Percentiles rank a stretch among this genome's conserved stretches.
These are phyloP conservation scores for Taphrina confusa DNA, from an alignment of 1,139 yeast genomes.

Conservation along the genomic window DNA sequence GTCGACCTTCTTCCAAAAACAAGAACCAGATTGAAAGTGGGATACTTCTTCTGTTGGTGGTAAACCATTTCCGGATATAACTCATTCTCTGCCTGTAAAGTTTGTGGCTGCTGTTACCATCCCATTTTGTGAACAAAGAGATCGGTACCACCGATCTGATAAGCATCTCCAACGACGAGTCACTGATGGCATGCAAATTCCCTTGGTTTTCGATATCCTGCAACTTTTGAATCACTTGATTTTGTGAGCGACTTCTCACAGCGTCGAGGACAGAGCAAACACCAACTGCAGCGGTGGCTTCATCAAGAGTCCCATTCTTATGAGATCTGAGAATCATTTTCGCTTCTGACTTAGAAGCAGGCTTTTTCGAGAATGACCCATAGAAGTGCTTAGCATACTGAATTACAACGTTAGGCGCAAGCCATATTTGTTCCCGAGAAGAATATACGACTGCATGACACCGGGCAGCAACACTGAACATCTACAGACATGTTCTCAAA, in stretches of 20 bases:
- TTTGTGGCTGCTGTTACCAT: not conserved
- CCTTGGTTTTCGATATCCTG: not conserved
- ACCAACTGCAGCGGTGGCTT: not conserved
- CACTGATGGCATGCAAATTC: not conserved
- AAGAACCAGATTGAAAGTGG: slow-evolving; percentile 2
- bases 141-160: not conserved
- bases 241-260: slow-evolving; percentile 7
- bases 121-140: not conserved
- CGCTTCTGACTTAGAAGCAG: not conserved
- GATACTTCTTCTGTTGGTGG: not conserved
- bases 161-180: not conserved
- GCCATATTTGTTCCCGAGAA: too few relatives aligned
- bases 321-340: not conserved
- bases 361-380: not conserved
- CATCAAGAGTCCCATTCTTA: not conserved
- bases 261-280: not conserved
- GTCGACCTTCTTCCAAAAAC: slow-evolving; percentile 13
- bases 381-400: not conserved
- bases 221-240: not conserved
- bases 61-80: slow-evolving; percentile 1
- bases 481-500: too few relatives aligned
- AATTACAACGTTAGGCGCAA: too few relatives aligned
- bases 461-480: not conserved
- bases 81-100: slow-evolving; percentile 3
- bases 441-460: not conserved